A percentile compares a stretch with the other conserved stretches of the same genome.
Conservation (phyloP, 2,329 filamentous ascomycete species). For the Thelonectria blattea region DNA sequence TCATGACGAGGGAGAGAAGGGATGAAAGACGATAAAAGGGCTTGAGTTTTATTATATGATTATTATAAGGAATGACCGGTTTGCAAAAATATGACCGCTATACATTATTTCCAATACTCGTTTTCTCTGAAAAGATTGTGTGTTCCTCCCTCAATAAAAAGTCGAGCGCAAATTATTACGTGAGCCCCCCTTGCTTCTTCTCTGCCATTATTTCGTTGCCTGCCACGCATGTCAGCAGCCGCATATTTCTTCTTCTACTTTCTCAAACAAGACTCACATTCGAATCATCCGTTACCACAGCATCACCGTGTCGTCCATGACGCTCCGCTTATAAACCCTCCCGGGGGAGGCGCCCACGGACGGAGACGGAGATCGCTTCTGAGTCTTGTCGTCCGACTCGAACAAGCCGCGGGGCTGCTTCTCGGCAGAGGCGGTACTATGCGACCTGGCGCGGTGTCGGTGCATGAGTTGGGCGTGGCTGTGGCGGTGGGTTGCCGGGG, state of each 20-base stretch:
- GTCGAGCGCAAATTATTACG: not conserved
- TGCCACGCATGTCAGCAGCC: not conserved
- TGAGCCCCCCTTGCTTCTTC: not conserved
- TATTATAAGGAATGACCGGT: not conserved
- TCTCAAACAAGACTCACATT: too few relatives aligned
- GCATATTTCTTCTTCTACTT: too few relatives aligned
- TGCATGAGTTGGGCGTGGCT: conserved; percentile 43
- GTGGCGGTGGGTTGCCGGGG: conserved; percentile 32
- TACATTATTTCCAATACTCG: not conserved
- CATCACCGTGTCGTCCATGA: not conserved
- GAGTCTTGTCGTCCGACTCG: conserved; percentile 21
- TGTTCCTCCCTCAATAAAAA: not conserved
- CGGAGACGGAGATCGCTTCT: conserved; percentile 16
- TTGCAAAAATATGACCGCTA: not conserved
- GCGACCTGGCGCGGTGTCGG: conserved; percentile 31
- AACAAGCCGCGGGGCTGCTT: conserved; percentile 15
- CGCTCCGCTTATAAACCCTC: not conserved
- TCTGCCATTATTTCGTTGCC: not conserved
- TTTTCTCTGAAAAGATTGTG: not conserved
- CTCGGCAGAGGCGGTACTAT: not conserved
- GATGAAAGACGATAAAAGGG: too few relatives aligned
- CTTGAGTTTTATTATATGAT: not conserved
- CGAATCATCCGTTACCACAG: not conserved
- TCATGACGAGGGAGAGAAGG: not conserved
- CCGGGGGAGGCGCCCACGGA: not conserved